These are phyloP conservation scores for Botrytis cinerea DNA, from an alignment of 2,329 filamentous ascomycete genomes.

Conservation along the genomic window DNA sequence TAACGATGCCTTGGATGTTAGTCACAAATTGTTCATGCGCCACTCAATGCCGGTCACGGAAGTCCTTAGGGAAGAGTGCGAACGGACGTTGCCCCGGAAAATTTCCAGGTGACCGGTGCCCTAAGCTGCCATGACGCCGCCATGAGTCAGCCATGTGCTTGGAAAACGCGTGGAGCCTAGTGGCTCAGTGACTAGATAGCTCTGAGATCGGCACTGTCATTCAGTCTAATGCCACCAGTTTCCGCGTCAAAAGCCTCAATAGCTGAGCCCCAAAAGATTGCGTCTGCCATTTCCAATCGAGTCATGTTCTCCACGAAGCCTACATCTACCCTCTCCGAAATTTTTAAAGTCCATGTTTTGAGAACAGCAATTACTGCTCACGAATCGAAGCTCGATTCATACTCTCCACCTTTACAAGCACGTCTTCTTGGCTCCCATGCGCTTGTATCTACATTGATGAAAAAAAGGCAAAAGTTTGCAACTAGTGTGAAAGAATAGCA, in stretches of 20 bases:
- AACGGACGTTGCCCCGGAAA: background rate
- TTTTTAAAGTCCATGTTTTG: background rate
- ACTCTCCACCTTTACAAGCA: background rate
- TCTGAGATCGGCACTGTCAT: background rate
- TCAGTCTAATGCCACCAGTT: background rate
- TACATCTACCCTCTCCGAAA: background rate
- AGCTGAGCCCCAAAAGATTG: background rate
- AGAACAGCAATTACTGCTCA: background rate
- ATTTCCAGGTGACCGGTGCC: background rate
- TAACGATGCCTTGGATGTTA: background rate
- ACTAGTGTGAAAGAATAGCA: background rate
- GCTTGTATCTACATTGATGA: background rate
- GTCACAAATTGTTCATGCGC: background rate
- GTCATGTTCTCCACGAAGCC: background rate
- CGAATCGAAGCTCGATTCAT: background rate
- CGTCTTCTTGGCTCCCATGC: background rate
- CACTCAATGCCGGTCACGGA: background rate
- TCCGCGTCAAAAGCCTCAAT: background rate
- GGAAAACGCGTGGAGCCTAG: background rate
- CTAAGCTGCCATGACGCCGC: background rate
- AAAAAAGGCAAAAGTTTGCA: conserved; percentile 9
- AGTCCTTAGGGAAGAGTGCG: background rate
- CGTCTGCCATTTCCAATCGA: background rate
- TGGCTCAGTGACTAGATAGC: background rate
- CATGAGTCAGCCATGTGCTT: conserved; percentile 2